Conservation (phyloP, 495 filamentous ascomycete genomes). For the Ascodesmis nigricans region DNA sequence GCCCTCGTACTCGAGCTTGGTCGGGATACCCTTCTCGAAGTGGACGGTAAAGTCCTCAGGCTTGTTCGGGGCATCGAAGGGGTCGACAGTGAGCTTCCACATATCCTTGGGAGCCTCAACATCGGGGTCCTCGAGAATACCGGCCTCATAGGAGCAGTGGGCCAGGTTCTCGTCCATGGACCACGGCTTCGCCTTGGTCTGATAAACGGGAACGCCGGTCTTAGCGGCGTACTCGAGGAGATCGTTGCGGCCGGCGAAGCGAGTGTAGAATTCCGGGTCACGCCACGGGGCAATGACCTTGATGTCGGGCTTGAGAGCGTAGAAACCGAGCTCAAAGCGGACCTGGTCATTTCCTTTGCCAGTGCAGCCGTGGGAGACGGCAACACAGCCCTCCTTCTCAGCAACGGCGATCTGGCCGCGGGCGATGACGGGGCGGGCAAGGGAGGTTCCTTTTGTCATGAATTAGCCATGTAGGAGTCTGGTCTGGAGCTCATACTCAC, state of each 20-base stretch:
- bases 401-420: slow-evolving; percentile 59
- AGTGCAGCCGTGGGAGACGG: slow-evolving; percentile 60
- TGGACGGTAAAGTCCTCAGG: slow-evolving; percentile 54
- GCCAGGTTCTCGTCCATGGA: slow-evolving; percentile 76
- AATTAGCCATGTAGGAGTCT: not conserved
- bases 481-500: slow-evolving; percentile 19
- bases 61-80: slow-evolving; percentile 48
- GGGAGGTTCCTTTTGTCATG: slow-evolving; percentile 32
- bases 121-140: slow-evolving; percentile 49
- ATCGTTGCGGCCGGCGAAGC: slow-evolving; percentile 64
- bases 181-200: slow-evolving; percentile 73
- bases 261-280: slow-evolving; percentile 58
- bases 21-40: slow-evolving; percentile 72
- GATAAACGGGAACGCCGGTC: slow-evolving; percentile 64
- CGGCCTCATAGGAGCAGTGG: slow-evolving; percentile 79
- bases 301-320: slow-evolving; percentile 48
- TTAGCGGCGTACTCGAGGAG: slow-evolving; percentile 67
- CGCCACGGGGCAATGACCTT: slow-evolving; percentile 85
- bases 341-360: slow-evolving; percentile 79
- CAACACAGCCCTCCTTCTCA: slow-evolving; percentile 39
- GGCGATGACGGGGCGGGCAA: slow-evolving; percentile 79
- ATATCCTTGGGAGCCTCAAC: slow-evolving; percentile 49
- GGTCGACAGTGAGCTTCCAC: slow-evolving; percentile 68
- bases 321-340: slow-evolving; percentile 59
- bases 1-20: slow-evolving; percentile 40